Conservation (phyloP, 1,284 basidiomycete species). For the Coniophora puteana region DNA sequence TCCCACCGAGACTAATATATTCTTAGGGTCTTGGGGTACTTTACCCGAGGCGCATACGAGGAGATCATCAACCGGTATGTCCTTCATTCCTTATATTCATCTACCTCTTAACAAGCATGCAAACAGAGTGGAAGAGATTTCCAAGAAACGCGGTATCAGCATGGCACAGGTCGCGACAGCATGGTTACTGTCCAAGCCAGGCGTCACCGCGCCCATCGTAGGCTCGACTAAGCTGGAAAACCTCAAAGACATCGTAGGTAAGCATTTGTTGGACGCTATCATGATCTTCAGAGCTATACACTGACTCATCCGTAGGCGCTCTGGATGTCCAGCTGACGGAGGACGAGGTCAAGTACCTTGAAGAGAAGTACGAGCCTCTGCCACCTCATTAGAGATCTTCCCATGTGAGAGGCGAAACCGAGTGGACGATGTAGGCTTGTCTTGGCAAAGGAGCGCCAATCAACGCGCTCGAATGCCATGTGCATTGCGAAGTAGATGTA, state of each 20-base stretch:
- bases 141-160: constrained; percentile 35
- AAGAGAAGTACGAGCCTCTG: constrained; percentile 40
- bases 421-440: no score
- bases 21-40: constrained; percentile 24
- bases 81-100: not conserved
- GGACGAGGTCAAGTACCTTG: constrained; percentile 45
- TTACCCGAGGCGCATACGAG: constrained; percentile 19
- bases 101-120: not conserved
- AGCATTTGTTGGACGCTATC: constrained; percentile 5
- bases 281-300: not conserved
- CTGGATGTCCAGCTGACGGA: constrained; percentile 36
- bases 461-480: no score
- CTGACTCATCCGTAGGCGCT: constrained; percentile 20
- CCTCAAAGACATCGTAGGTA: constrained; percentile 39
- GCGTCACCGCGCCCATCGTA: constrained; percentile 42
- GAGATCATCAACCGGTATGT: constrained; percentile 27
- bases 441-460: no score
- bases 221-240: constrained; percentile 46
- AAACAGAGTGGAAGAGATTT: constrained; percentile 39
- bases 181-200: constrained; percentile 41
- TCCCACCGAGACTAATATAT: no score
- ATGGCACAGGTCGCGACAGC: constrained; percentile 54
- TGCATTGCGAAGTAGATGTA: no score
- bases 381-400: no score
- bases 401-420: no score